Evolutionary conservation across 1,284 basidiomycete species (phyloP).

Genomic region (Pseudozyma sp.): DNA sequence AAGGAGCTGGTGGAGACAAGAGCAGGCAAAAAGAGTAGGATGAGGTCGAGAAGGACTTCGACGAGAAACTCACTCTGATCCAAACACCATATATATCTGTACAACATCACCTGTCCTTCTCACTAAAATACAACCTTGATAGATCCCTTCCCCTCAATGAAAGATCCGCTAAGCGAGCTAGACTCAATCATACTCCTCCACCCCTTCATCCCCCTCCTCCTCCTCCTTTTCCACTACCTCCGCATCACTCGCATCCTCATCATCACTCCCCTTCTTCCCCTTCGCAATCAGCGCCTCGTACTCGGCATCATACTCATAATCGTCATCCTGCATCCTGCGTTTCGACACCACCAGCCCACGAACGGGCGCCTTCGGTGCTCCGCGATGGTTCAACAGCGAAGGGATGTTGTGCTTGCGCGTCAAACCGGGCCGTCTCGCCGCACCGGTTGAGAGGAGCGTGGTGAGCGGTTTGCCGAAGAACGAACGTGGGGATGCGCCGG

Average conservation of each 20-base stretch:
- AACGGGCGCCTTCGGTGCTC: constrained; percentile 29
- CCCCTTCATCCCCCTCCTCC: constrained; percentile 4
- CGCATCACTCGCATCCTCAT: constrained; percentile 1
- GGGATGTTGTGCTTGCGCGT: constrained; percentile 52
- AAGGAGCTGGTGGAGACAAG: constrained; percentile 2
- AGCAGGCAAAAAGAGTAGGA: not conserved
- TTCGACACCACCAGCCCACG: constrained; percentile 23
- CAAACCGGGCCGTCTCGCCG: constrained; percentile 38
- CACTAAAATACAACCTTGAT: not conserved
- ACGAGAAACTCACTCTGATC: constrained; percentile 6
- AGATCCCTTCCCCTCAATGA: not conserved
- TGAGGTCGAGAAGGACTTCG: not conserved
- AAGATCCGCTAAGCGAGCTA: not conserved
- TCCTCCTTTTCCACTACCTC: not conserved
- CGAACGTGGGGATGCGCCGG: constrained; percentile 10
- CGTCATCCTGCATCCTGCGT: constrained; percentile 42
- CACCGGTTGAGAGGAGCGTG: constrained; percentile 15
- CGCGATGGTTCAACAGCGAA: constrained; percentile 38
- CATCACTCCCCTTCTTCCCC: constrained; percentile 13
- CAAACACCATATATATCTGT: too few species aligned
- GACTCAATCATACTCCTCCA: constrained; percentile 17
- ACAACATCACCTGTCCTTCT: too few species aligned
- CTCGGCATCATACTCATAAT: constrained; percentile 46
- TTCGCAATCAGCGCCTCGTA: constrained; percentile 48
- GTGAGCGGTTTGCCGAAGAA: constrained; percentile 50